Percentiles rank a stretch among this genome's conserved stretches.
These are phyloP conservation scores for Thinopyrum elongatum DNA, from an alignment of 176 grass and related monocot genomes.

Conservation along the genomic window DNA sequence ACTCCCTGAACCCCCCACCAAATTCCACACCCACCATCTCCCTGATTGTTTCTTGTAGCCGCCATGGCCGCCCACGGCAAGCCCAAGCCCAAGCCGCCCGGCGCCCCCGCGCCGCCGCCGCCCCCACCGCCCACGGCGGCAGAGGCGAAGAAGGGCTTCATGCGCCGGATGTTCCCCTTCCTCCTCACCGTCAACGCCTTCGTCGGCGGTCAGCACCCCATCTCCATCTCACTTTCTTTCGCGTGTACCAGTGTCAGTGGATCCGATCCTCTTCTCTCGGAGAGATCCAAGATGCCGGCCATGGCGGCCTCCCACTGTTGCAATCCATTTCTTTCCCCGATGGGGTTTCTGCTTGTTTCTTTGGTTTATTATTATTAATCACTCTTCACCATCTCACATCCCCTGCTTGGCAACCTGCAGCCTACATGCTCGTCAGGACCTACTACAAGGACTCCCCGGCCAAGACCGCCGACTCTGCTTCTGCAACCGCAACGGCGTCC, in stretches of 20 bases:
- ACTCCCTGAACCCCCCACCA: neutral
- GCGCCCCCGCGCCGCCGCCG: slow-evolving; percentile 5
- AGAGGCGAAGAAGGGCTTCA: slow-evolving; percentile 57
- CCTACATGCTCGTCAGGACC: slow-evolving; percentile 60
- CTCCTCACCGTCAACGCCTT: slow-evolving; percentile 70
- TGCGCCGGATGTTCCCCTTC: slow-evolving; percentile 67
- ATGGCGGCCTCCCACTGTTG: neutral
- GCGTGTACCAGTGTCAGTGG: no score
- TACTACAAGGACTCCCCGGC: slow-evolving; percentile 45
- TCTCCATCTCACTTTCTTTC: neutral
- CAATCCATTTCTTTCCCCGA: neutral
- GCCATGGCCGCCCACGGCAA: slow-evolving; percentile 41
- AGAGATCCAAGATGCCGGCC: neutral
- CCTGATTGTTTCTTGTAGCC: neutral
- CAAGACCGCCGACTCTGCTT: neutral
- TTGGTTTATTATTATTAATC: no score
- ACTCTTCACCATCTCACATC: neutral
- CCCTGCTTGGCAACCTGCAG: slow-evolving; percentile 26
- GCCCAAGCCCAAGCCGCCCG: slow-evolving; percentile 19
- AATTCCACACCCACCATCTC: neutral
- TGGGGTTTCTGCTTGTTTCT: no score
- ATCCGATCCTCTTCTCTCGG: neutral
- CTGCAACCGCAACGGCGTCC: neutral
- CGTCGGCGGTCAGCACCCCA: slow-evolving; percentile 54
- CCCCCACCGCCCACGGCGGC: neutral